Evolutionary conservation across 306 rosid genomes (phyloP), one percentile per base, ranked within the genome.

Genomic region (Quercus alba): DNA sequence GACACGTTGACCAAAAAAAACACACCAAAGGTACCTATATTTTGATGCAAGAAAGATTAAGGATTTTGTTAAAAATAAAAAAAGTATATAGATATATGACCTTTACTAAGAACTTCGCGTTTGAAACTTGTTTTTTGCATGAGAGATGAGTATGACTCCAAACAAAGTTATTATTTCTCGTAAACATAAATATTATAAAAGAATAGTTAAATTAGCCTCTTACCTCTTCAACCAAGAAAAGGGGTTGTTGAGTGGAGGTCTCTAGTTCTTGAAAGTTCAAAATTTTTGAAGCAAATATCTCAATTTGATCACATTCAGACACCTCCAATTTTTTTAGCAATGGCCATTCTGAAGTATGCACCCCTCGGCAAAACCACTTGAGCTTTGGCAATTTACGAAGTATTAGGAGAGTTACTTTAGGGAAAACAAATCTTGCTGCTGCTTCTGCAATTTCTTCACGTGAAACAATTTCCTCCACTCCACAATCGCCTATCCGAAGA

Each of bases 261-360:
- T 0, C n/a, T 1, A 13, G 68, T 12, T 20, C 73, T 4, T 72
- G 25, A 6, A 0, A 4, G 18, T 3, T 11, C 0, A 9, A 4
- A 23, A 10, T 3, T 4, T 23, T 61, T 13, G 20, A 33, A 1
- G 19, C 30, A 13, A 64, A 44, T 4, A 72, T 26, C 31, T 63
- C 3, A 52, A 76, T 56, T 12, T 54, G 25, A 0, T 7, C 3
- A 72, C 78, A 80, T 1, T 0, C 0, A 0, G 0, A 0, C 17
- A 74, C 38, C 7, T 10, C 2, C 56, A 79, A 0, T 0, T 19
- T 0, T n/a, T n/a, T 63, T 18, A 84, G 55, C 14, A 57, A 38
- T 18, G 85, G 83, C 59, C 86, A 84, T 11, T 56, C 11, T 11
- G 79, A 63, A 19, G 55, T 66, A 51, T 84, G 57, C 12, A 46